Percentiles rank a stretch among this genome's conserved stretches.
Evolutionary conservation across 2,329 filamentous ascomycete genomes (phyloP).

Genomic region (Ophidiomyces ophidiicola): DNA sequence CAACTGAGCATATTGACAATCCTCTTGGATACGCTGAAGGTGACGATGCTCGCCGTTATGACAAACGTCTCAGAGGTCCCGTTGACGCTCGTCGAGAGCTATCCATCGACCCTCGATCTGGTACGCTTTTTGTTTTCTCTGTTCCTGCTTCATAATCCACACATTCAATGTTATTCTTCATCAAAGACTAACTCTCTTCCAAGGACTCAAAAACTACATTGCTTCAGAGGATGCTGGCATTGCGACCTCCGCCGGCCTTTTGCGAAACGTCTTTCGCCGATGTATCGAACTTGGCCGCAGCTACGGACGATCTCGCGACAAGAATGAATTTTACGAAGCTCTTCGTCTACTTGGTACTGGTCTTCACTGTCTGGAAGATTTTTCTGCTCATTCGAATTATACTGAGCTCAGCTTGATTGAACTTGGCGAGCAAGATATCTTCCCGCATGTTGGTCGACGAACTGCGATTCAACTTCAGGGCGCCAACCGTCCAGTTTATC

Average conservation of each 20-base stretch:
- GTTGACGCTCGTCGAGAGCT: constrained; percentile 70
- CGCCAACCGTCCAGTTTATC: constrained; percentile 56
- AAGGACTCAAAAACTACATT: constrained; percentile 80
- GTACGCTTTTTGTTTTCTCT: constrained; percentile 29
- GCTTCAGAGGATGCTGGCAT: constrained; percentile 68
- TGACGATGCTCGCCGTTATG: constrained; percentile 69
- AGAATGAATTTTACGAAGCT: constrained; percentile 75
- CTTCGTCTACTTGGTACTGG: constrained; percentile 77
- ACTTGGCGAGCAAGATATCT: constrained; percentile 65
- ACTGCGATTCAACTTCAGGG: constrained; percentile 61
- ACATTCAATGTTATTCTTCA: too few species aligned
- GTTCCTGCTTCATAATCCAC: too few species aligned
- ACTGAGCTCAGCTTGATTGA: constrained; percentile 78
- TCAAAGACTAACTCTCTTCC: constrained; percentile 12
- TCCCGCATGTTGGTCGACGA: constrained; percentile 71
- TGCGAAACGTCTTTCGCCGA: constrained; percentile 58
- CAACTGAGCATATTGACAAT: constrained; percentile 72
- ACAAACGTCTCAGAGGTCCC: constrained; percentile 66
- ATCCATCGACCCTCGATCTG: constrained; percentile 59
- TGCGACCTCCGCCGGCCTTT: constrained; percentile 67
- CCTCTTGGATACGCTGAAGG: constrained; percentile 81
- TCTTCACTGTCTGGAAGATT: constrained; percentile 85
- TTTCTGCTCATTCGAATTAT: constrained; percentile 88
- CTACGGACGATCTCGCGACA: constrained; percentile 53
- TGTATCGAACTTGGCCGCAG: constrained; percentile 69